A percentile compares a stretch with the other conserved stretches of the same genome.
Evolutionary conservation across 352 stramenopile genomes (phyloP).

Genomic region (Globisporangium orthogonon): DNA sequence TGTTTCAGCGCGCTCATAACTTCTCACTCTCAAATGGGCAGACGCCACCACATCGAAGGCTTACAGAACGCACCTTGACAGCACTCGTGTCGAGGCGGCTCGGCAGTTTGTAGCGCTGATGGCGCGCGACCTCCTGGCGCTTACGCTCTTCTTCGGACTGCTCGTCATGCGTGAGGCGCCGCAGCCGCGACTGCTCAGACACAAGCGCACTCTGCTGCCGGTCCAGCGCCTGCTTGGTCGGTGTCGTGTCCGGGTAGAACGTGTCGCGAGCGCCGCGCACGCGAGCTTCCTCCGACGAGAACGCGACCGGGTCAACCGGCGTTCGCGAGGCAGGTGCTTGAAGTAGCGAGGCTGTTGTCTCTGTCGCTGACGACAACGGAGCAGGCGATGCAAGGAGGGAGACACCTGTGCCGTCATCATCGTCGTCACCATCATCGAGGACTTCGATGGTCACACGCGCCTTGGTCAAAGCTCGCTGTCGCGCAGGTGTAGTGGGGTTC

Average conservation of each 20-base stretch:
- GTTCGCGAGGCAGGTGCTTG: background rate
- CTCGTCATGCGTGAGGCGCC: conserved; percentile 21
- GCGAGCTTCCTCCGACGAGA: conserved; percentile 45
- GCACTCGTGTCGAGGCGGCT: conserved; percentile 49
- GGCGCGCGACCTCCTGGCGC: conserved; percentile 14
- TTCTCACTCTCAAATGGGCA: background rate
- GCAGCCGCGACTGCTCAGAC: conserved; percentile 32
- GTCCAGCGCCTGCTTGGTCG: conserved; percentile 42
- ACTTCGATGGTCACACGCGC: conserved; percentile 63
- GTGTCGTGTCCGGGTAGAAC: conserved; percentile 49
- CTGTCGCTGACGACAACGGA: background rate
- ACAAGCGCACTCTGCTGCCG: conserved; percentile 29
- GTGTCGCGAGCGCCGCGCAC: conserved; percentile 48
- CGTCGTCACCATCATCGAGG: conserved; percentile 37
- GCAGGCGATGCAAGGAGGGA: background rate
- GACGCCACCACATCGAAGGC: background rate
- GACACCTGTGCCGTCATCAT: conserved; percentile 15
- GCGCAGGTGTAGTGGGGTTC: conserved; percentile 23
- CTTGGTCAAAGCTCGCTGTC: conserved; percentile 19
- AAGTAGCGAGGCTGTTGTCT: background rate
- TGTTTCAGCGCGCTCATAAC: background rate
- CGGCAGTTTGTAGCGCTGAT: conserved; percentile 13
- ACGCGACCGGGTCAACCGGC: conserved; percentile 33
- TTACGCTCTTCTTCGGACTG: conserved; percentile 10
- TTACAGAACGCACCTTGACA: conserved; percentile 20